Percentiles rank a stretch among this genome's conserved stretches.
Conservation (phyloP, 805 yeast species). For the Candida ortonii region DNA sequence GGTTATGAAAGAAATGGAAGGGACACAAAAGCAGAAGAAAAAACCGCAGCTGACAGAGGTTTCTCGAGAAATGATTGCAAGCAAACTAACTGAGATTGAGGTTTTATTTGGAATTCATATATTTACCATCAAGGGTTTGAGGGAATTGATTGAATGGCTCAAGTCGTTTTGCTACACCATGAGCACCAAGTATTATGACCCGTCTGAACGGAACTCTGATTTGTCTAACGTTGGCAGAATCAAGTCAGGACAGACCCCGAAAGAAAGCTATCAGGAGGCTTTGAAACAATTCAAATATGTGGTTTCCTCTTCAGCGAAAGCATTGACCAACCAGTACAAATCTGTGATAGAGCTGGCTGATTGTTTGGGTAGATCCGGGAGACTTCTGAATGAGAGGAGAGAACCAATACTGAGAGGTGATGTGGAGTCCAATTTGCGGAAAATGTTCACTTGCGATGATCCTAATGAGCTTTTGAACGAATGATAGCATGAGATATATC, state of each 20-base stretch:
- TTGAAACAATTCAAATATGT: constrained; percentile 56
- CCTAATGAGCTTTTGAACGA: constrained; percentile 41
- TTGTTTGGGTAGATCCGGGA: constrained; percentile 1
- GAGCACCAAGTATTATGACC: constrained; percentile 51
- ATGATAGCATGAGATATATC: too few relatives aligned
- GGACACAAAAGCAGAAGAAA: constrained; percentile 9
- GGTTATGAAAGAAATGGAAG: constrained; percentile 20
- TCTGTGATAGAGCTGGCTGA: constrained; percentile 31
- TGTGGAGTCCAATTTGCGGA: constrained; percentile 46
- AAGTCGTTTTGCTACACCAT: constrained; percentile 57
- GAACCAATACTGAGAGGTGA: constrained; percentile 38
- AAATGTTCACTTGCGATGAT: constrained; percentile 47
- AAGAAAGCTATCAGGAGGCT: constrained; percentile 47
- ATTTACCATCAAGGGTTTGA: constrained; percentile 45
- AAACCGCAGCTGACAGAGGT: constrained; percentile 8
- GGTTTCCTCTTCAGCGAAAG: constrained; percentile 50
- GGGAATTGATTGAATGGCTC: constrained; percentile 51
- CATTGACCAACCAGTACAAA: constrained; percentile 40
- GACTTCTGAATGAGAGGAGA: constrained; percentile 9
- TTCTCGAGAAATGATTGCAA: constrained; percentile 11
- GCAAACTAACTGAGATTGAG: constrained; percentile 43
- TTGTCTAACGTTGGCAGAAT: constrained; percentile 54
- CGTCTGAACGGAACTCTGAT: constrained; percentile 49
- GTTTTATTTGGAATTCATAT: constrained; percentile 46
- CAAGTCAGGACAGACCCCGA: constrained; percentile 49